Conservation (phyloP, 1,284 basidiomycete species). For the Microbotryomycetes sp. region DNA sequence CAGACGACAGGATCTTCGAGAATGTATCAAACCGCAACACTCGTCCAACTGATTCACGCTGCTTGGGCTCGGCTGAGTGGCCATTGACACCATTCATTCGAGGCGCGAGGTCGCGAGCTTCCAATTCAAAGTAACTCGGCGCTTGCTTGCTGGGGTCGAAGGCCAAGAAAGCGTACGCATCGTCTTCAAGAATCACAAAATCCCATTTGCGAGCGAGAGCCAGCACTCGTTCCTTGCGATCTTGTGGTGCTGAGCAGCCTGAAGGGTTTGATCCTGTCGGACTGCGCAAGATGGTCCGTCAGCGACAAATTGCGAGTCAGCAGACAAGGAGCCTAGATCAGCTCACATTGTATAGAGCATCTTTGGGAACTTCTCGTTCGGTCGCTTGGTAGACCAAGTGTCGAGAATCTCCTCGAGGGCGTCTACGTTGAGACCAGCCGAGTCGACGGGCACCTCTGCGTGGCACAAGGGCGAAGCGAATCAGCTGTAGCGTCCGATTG, state of each 20-base stretch:
- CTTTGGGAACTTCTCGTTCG: slow-evolving; percentile 64
- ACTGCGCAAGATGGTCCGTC: neutral
- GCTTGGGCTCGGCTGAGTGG: slow-evolving; percentile 38
- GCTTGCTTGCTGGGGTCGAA: slow-evolving; percentile 50
- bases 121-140: slow-evolving; percentile 73
- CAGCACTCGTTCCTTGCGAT: slow-evolving; percentile 71
- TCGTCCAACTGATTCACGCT: too few species aligned
- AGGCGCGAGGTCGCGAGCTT: slow-evolving; percentile 44
- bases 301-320: neutral
- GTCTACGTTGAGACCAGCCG: slow-evolving; percentile 61
- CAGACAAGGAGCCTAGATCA: neutral
- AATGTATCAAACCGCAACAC: slow-evolving; percentile 81
- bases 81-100: slow-evolving; percentile 28
- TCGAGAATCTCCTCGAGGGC: slow-evolving; percentile 62
- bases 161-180: slow-evolving; percentile 68
- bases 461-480: too few species aligned
- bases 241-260: slow-evolving; percentile 64
- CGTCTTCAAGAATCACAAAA: slow-evolving; percentile 81
- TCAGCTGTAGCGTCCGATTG: too few species aligned
- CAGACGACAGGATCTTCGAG: slow-evolving; percentile 63
- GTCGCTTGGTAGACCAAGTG: slow-evolving; percentile 57
- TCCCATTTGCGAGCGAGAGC: slow-evolving; percentile 65
- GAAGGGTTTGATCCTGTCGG: slow-evolving; percentile 60
- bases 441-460: slow-evolving; percentile 74
- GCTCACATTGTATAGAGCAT: slow-evolving; percentile 66